Conservation (phyloP, 768 basidiomycete species). For the Boletus vinaceobasis region DNA sequence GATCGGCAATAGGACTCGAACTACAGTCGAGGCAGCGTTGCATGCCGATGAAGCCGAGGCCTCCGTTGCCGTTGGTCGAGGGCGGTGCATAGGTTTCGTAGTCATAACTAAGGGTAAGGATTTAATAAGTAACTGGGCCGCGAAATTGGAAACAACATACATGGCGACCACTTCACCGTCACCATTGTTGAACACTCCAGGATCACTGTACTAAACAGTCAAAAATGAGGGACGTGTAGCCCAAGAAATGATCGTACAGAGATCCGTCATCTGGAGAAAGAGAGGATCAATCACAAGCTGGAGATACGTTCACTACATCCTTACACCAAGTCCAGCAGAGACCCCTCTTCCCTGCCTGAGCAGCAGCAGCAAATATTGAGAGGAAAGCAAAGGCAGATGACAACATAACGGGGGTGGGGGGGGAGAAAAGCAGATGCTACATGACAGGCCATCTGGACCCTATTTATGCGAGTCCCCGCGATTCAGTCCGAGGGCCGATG, state of each 20-base stretch:
- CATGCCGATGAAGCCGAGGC: conserved; percentile 39
- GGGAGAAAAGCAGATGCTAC: neutral
- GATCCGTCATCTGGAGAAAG: conserved; percentile 22
- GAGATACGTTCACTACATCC: neutral
- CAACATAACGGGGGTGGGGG: conserved; percentile 14
- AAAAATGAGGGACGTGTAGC: neutral
- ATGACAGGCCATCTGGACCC: neutral
- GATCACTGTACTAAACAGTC: conserved; percentile 19
- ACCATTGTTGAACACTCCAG: conserved; percentile 33
- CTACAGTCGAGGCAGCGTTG: conserved; percentile 37
- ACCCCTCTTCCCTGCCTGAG: conserved; percentile 37
- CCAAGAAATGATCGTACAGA: conserved; percentile 23
- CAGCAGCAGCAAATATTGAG: conserved; percentile 13
- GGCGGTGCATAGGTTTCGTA: conserved; percentile 35
- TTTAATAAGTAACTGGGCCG: neutral
- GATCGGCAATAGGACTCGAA: conserved; percentile 34
- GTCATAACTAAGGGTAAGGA: conserved; percentile 30
- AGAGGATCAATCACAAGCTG: neutral
- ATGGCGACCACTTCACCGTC: conserved; percentile 34
- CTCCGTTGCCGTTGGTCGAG: conserved; percentile 35
- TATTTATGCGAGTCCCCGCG: conserved; percentile 11
- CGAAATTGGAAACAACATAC: conserved; percentile 12
- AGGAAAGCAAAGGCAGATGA: conserved; percentile 16
- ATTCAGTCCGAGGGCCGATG: neutral
- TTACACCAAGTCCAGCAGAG: conserved; percentile 37